phyloP scores from a whole-genome alignment of 495 filamentous ascomycete genomes.

The Bathelium albidoporum region DNA sequence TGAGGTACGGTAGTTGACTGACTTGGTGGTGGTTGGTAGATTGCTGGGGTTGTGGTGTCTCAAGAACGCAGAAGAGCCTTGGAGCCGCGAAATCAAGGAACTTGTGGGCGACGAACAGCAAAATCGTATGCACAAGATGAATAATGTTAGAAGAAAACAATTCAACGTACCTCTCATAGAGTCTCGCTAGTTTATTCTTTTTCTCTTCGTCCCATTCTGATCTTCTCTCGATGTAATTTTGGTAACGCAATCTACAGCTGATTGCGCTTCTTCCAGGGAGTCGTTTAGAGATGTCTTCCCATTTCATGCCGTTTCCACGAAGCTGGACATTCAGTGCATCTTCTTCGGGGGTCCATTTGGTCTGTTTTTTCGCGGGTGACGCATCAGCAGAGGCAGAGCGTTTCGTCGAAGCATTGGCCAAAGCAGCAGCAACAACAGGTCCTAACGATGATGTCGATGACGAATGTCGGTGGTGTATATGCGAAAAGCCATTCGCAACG shows the following conservation, averaged over 20 bases:
- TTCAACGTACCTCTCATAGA: constrained; percentile 79
- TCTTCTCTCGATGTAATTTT: constrained; percentile 88
- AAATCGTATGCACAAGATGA: background rate
- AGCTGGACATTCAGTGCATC: constrained; percentile 83
- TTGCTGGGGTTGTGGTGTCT: background rate
- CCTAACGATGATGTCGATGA: constrained; percentile 1
- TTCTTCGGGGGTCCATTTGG: constrained; percentile 90
- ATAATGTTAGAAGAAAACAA: background rate
- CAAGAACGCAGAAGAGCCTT: background rate
- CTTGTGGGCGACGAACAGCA: background rate
- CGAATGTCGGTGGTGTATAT: background rate
- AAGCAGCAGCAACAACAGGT: constrained; percentile 2
- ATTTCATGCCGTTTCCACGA: constrained; percentile 84
- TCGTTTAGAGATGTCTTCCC: constrained; percentile 91
- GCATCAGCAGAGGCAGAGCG: constrained; percentile 43
- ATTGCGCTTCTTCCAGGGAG: constrained; percentile 86
- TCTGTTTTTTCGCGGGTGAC: constrained; percentile 85
- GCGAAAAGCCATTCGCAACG: background rate
- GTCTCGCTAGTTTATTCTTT: constrained; percentile 87
- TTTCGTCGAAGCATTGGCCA: constrained; percentile 29
- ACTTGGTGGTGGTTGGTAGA: background rate
- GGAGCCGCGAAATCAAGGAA: background rate
- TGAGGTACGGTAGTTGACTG: background rate
- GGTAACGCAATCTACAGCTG: constrained; percentile 88
- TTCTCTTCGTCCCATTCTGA: constrained; percentile 94